Evolutionary conservation across 164 flowering plant genomes (phyloP).

Genomic region (Chloranthus sessilifolius): DNA sequence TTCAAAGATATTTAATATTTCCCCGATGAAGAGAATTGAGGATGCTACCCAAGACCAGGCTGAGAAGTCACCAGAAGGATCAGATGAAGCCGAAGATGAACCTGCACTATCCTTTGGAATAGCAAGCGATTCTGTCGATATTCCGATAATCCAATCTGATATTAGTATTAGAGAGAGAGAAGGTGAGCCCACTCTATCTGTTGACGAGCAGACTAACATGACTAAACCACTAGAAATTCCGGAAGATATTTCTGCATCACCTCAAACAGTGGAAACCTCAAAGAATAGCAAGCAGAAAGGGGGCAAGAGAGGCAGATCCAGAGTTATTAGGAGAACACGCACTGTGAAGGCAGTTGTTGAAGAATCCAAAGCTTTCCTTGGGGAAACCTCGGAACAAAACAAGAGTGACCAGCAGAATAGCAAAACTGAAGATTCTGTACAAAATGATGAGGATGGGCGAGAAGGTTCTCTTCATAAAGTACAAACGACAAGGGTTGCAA

Average conservation of each 20-base stretch:
- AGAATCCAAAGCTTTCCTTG: conserved; percentile 49
- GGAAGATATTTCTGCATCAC: conserved; percentile 28
- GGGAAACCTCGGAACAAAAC: conserved; percentile 24
- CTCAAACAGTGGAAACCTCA: conserved; percentile 2
- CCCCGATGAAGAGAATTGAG: conserved; percentile 18
- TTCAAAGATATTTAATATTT: conserved; percentile 36
- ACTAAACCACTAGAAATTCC: conserved; percentile 28
- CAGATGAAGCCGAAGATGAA: conserved; percentile 11
- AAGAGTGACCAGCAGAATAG: conserved; percentile 20
- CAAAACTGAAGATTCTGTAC: conserved; percentile 16
- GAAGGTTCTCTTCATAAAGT: conserved; percentile 25
- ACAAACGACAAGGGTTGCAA: conserved; percentile 18
- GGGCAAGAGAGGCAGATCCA: conserved; percentile 30
- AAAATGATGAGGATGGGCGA: conserved; percentile 27
- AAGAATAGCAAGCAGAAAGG: conserved; percentile 18
- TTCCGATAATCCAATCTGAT: conserved; percentile 20
- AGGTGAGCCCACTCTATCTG: conserved; percentile 19
- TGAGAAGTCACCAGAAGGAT: conserved; percentile 6
- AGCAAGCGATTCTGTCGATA: conserved; percentile 27
- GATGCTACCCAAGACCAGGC: conserved; percentile 5
- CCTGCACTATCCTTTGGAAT: conserved; percentile 18
- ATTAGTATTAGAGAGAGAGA: conserved; percentile 16
- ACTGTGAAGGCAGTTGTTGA: conserved; percentile 64
- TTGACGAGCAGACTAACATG: conserved; percentile 31
- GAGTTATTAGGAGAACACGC: conserved; percentile 31